phyloP scores from a whole-genome alignment of 495 filamentous ascomycete genomes.

The Lasiosphaeris hirsuta region DNA sequence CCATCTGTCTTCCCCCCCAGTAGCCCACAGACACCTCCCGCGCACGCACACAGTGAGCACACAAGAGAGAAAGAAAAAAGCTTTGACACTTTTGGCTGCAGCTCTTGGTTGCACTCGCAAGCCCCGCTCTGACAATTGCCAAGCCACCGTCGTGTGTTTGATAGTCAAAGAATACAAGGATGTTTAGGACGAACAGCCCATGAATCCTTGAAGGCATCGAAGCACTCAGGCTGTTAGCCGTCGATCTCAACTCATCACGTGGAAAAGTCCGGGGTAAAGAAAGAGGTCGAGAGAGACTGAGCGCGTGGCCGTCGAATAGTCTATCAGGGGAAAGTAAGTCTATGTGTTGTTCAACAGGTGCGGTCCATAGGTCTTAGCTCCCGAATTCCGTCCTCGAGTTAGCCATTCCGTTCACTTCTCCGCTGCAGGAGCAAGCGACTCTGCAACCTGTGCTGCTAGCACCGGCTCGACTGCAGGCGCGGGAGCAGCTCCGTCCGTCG shows the following conservation, averaged over 20 bases:
- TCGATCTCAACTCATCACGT: slow-evolving; percentile 10
- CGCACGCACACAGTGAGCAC: too few relatives aligned
- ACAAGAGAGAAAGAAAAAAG: not conserved
- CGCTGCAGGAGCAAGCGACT: slow-evolving; percentile 1
- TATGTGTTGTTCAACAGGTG: not conserved
- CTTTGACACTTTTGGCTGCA: slow-evolving; percentile 6
- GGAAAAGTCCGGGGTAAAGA: not conserved
- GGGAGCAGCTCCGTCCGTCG: slow-evolving; percentile 14
- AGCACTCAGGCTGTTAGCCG: not conserved
- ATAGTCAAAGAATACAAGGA: not conserved
- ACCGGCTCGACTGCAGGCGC: slow-evolving; percentile 4
- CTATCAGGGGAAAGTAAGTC: not conserved
- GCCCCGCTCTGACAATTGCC: slow-evolving; percentile 11
- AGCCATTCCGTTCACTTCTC: not conserved
- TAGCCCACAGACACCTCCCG: too few relatives aligned
- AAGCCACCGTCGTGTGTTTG: slow-evolving; percentile 7
- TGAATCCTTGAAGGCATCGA: too few relatives aligned
- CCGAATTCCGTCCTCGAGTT: not conserved
- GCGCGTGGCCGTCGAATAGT: not conserved
- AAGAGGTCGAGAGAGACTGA: not conserved
- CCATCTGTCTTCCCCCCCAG: too few relatives aligned
- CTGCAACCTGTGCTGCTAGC: not conserved
- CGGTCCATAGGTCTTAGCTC: not conserved
- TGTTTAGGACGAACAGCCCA: not conserved
- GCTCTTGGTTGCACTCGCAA: not conserved